Percentiles rank a stretch among this genome's conserved stretches.
phyloP scores from a whole-genome alignment of 2,329 filamentous ascomycete genomes.

The Penicillium nordicum region DNA sequence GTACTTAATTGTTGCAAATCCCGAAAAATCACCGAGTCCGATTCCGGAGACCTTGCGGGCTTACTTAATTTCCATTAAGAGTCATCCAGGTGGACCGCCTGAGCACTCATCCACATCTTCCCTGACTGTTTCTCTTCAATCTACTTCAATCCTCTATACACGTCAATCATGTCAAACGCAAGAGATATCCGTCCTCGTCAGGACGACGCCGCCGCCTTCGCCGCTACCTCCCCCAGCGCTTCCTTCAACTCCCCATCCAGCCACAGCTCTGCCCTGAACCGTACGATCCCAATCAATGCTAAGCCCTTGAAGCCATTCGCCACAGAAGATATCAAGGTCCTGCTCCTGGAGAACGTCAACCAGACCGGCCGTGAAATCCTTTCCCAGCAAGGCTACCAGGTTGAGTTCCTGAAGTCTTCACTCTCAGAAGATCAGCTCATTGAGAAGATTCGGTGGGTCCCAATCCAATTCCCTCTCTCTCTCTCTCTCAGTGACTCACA shows the following conservation, averaged over 20 bases:
- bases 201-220: slow-evolving; percentile 43
- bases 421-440: slow-evolving; percentile 90
- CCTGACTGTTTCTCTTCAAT: slow-evolving; percentile 2
- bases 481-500: neutral
- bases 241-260: slow-evolving; percentile 72
- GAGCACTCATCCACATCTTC: slow-evolving; percentile 10
- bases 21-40: slow-evolving; percentile 2
- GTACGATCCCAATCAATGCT: slow-evolving; percentile 44
- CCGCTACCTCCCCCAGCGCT: slow-evolving; percentile 71
- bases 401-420: slow-evolving; percentile 85
- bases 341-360: slow-evolving; percentile 95
- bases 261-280: slow-evolving; percentile 49
- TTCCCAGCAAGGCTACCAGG: slow-evolving; percentile 84
- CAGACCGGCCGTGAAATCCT: slow-evolving; percentile 82
- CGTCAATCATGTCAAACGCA: slow-evolving; percentile 30
- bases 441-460: slow-evolving; percentile 80
- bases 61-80: slow-evolving; percentile 20
- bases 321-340: slow-evolving; percentile 92
- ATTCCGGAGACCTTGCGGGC: slow-evolving; percentile 17
- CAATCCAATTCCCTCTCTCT: neutral
- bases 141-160: neutral
- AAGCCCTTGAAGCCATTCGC: slow-evolving; percentile 95
- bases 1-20: neutral
- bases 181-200: slow-evolving; percentile 35
- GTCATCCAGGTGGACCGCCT: neutral